These are phyloP conservation scores for Penicillium sp. DNA, from an alignment of 2,329 filamentous ascomycete genomes.

Conservation along the genomic window DNA sequence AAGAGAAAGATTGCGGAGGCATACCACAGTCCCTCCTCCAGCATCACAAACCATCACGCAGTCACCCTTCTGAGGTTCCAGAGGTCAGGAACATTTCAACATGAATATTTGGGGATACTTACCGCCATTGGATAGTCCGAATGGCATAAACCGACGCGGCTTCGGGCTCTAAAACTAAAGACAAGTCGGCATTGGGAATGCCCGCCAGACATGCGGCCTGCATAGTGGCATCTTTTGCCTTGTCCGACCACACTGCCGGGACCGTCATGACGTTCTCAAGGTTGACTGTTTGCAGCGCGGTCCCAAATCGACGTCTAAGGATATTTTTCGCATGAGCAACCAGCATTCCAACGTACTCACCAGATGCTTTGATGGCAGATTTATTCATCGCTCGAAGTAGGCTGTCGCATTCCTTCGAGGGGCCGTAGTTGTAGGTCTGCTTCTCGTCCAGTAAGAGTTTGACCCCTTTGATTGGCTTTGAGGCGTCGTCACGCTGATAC, in stretches of 20 bases:
- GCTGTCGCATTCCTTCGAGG: slow-evolving; percentile 1
- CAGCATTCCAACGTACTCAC: slow-evolving; percentile 14
- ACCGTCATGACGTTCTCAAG: slow-evolving; percentile 32
- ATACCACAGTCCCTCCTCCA: slow-evolving; percentile 42
- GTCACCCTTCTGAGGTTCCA: slow-evolving; percentile 26
- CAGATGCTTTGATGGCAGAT: slow-evolving; percentile 7
- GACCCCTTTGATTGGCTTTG: slow-evolving; percentile 30
- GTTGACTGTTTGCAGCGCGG: slow-evolving; percentile 15
- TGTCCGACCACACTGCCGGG: slow-evolving; percentile 40
- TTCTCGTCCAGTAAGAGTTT: slow-evolving; percentile 19
- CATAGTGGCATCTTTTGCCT: slow-evolving; percentile 33
- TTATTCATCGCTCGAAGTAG: slow-evolving; percentile 3
- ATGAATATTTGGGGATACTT: background rate
- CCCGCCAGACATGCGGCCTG: slow-evolving; percentile 24
- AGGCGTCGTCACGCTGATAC: slow-evolving; percentile 21
- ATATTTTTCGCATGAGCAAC: slow-evolving; percentile 5
- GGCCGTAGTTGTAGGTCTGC: slow-evolving; percentile 11
- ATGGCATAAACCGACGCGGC: slow-evolving; percentile 39
- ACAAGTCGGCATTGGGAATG: slow-evolving; percentile 9
- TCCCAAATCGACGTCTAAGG: slow-evolving; percentile 15
- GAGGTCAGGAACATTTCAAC: background rate
- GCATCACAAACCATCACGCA: slow-evolving; percentile 41
- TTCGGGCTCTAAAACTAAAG: slow-evolving; percentile 30
- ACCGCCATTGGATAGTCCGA: slow-evolving; percentile 29
- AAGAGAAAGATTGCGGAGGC: background rate